Evolutionary conservation across 1,284 basidiomycete species (phyloP).

Genomic region (Sporisorium iseilematis-ciliati): DNA sequence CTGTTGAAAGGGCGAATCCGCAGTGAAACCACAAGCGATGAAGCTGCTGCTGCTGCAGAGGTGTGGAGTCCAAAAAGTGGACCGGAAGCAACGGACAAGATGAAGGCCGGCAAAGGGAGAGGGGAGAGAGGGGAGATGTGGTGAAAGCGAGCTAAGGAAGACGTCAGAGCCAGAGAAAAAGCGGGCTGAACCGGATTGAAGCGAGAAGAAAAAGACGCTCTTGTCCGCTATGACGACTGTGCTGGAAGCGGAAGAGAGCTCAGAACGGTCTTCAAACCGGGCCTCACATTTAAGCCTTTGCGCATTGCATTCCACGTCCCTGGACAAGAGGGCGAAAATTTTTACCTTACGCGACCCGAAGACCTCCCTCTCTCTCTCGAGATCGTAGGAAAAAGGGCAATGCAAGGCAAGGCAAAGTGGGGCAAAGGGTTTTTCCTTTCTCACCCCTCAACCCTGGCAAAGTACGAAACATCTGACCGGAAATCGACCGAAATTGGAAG

Average conservation of each 20-base stretch:
- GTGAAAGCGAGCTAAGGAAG: conserved; percentile 2
- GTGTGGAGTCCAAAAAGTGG: neutral
- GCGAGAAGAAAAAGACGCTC: neutral
- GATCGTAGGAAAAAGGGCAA: neutral
- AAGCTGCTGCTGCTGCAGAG: neutral
- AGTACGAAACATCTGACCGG: neutral
- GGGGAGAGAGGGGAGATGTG: neutral
- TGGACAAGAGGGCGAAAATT: conserved; percentile 5
- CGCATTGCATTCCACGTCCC: too few relatives aligned
- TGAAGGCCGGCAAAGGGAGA: neutral
- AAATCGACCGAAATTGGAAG: neutral
- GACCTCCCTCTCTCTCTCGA: neutral
- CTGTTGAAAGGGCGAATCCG: too few relatives aligned
- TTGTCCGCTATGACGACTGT: neutral
- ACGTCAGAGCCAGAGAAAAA: neutral
- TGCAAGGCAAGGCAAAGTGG: neutral
- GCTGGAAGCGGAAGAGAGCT: neutral
- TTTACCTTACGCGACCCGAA: neutral
- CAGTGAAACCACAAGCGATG: neutral
- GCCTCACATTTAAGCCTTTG: conserved; percentile 5
- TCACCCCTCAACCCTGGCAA: neutral
- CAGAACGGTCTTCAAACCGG: conserved; percentile 22
- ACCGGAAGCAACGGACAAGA: conserved; percentile 7
- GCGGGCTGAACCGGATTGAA: conserved; percentile 15
- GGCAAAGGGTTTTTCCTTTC: neutral